Percentiles rank a stretch among this genome's conserved stretches.
Evolutionary conservation across 1,284 basidiomycete genomes (phyloP).

Genomic region (Coniophora puteana): DNA sequence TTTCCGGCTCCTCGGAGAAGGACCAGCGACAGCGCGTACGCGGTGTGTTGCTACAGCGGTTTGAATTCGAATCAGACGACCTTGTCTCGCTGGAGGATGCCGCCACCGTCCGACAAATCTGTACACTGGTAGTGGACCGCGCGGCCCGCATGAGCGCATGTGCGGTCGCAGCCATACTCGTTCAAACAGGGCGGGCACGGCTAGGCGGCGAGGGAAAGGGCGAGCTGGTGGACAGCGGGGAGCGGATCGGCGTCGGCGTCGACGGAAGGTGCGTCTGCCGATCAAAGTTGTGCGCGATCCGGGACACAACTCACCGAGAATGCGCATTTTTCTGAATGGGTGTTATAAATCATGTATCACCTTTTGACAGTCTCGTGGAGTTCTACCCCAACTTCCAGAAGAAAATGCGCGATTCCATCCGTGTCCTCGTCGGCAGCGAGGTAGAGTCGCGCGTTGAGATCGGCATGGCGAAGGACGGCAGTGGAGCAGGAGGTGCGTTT

Average conservation of each 20-base stretch:
- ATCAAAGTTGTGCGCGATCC: not conserved
- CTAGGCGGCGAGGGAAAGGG: conserved; percentile 31
- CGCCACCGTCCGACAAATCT: conserved; percentile 81
- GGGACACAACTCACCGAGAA: no score
- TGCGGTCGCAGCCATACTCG: conserved; percentile 82
- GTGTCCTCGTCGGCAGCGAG: conserved; percentile 74
- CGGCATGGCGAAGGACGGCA: conserved; percentile 95
- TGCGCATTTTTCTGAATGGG: not conserved
- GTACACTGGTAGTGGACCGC: conserved; percentile 73
- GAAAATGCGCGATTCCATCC: conserved; percentile 70
- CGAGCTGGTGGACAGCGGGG: conserved; percentile 37
- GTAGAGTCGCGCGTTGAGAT: conserved; percentile 80
- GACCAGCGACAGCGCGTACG: conserved; percentile 46
- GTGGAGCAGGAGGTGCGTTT: conserved; percentile 87
- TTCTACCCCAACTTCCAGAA: conserved; percentile 86
- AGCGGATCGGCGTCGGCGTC: conserved; percentile 74
- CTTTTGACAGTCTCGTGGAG: conserved; percentile 70
- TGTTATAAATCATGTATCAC: conserved; percentile 3
- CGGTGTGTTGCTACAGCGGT: conserved; percentile 55
- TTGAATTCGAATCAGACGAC: conserved; percentile 53
- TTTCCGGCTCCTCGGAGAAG: conserved; percentile 12
- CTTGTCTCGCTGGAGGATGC: conserved; percentile 63
- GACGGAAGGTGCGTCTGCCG: conserved; percentile 71
- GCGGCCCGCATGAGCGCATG: conserved; percentile 84
- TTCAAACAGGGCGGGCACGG: conserved; percentile 71